Percentiles rank a stretch among this genome's conserved stretches.
Conservation (phyloP, 2,329 filamentous ascomycete genomes). For the Colletotrichum noveboracense region DNA sequence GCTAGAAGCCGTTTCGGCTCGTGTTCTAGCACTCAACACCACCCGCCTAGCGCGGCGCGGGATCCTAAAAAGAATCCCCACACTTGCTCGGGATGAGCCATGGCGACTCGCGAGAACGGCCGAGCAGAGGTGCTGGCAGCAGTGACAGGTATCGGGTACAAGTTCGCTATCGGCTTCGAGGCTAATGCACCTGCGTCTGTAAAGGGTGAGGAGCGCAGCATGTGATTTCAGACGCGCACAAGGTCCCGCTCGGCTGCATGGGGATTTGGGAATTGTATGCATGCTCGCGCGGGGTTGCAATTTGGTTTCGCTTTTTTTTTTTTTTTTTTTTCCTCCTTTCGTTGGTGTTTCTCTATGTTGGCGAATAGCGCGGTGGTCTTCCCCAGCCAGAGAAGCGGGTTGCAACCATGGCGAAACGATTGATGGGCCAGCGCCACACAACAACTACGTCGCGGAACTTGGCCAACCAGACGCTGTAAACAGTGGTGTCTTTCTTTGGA, state of each 20-base stretch:
- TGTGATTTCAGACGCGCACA: slow-evolving; percentile 1
- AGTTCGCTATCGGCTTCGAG: background rate
- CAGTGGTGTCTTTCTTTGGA: background rate
- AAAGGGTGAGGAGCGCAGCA: background rate
- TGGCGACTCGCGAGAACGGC: background rate
- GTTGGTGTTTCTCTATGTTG: background rate
- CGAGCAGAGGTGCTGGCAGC: background rate
- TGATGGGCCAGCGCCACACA: background rate
- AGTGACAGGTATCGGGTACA: slow-evolving; percentile 5
- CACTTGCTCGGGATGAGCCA: slow-evolving; percentile 4
- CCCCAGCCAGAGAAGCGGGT: background rate
- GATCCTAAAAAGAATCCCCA: background rate
- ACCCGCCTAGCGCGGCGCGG: background rate
- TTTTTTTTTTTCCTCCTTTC: background rate
- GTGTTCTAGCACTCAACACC: background rate
- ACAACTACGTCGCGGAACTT: background rate
- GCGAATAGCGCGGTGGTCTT: background rate
- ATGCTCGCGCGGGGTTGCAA: background rate
- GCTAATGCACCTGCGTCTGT: slow-evolving; percentile 7
- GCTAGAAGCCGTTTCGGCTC: background rate
- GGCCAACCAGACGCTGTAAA: background rate
- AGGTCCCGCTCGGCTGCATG: background rate
- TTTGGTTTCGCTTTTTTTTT: background rate
- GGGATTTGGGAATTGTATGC: background rate
- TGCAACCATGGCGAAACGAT: background rate